A percentile compares a stretch with the other conserved stretches of the same genome.
These are phyloP conservation scores for Colletotrichum musicola DNA, from an alignment of 2,329 filamentous ascomycete genomes.

Conservation along the genomic window DNA sequence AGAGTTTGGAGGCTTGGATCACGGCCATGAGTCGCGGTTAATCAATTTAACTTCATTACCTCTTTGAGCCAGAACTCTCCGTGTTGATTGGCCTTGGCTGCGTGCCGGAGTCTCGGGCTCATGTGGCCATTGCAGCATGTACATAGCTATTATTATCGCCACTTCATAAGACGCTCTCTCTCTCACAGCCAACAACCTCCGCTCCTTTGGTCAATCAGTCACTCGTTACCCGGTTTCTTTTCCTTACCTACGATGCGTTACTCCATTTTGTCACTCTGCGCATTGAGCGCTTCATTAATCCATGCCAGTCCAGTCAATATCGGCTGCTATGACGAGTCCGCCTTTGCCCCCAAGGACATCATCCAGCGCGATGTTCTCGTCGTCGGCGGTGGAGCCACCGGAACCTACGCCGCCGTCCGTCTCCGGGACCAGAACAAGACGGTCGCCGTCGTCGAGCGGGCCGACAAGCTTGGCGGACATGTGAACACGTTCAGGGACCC, in stretches of 20 bases:
- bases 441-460: slow-evolving; percentile 59
- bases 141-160: slow-evolving; percentile 19
- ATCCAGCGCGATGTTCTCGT: slow-evolving; percentile 59
- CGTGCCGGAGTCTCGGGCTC: slow-evolving; percentile 1
- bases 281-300: slow-evolving; percentile 26
- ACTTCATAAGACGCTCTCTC: no score
- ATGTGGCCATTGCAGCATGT: slow-evolving; percentile 10
- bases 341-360: slow-evolving; percentile 34
- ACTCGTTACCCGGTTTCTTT: slow-evolving; percentile 4
- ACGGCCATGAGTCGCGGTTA: slow-evolving; percentile 20
- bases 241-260: slow-evolving; percentile 5
- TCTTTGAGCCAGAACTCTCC: slow-evolving; percentile 14
- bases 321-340: slow-evolving; percentile 32
- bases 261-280: slow-evolving; percentile 25
- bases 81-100: slow-evolving; percentile 5
- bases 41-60: slow-evolving; percentile 37
- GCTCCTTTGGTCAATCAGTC: slow-evolving; percentile 10
- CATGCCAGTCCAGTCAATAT: slow-evolving; percentile 16
- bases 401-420: slow-evolving; percentile 60
- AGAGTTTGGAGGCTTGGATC: not conserved
- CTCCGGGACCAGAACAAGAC: slow-evolving; percentile 64
- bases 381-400: slow-evolving; percentile 66
- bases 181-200: not conserved
- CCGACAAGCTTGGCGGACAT: slow-evolving; percentile 56
- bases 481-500: slow-evolving; percentile 60